These are phyloP conservation scores for Penicillium alfredii DNA, from an alignment of 495 filamentous ascomycete genomes.

Conservation along the genomic window DNA sequence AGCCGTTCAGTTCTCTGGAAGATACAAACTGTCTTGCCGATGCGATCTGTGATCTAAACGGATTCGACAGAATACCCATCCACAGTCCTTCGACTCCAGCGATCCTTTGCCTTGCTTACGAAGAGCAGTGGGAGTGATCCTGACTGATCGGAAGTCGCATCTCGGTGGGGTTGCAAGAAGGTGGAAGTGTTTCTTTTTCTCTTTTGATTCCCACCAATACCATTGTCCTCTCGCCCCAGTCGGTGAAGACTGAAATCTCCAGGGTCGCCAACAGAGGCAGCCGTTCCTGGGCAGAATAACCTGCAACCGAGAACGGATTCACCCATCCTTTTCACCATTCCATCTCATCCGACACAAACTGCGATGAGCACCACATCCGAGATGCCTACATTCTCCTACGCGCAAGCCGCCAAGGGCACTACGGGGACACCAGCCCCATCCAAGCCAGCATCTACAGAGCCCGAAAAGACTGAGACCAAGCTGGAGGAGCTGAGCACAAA, in stretches of 20 bases:
- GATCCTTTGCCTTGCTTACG: too few relatives aligned
- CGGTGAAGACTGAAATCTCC: constrained; percentile 18
- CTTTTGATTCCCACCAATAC: constrained; percentile 24
- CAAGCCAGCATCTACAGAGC: constrained; percentile 30
- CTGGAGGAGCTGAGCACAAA: constrained; percentile 24
- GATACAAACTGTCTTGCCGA: constrained; percentile 13
- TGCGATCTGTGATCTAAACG: constrained; percentile 31
- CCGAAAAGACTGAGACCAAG: constrained; percentile 23
- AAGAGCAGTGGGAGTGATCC: constrained; percentile 21
- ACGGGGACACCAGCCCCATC: constrained; percentile 36
- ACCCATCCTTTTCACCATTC: constrained; percentile 9
- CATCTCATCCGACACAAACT: constrained; percentile 8
- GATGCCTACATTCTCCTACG: constrained; percentile 71
- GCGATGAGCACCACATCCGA: constrained; percentile 13
- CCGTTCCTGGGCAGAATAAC: constrained; percentile 28
- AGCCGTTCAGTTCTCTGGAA: constrained; percentile 2
- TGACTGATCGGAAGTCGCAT: constrained; percentile 25
- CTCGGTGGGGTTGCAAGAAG: constrained; percentile 30
- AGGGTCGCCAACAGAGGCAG: constrained; percentile 19
- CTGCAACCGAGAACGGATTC: constrained; percentile 8
- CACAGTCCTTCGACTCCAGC: neutral
- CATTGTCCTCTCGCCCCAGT: constrained; percentile 24
- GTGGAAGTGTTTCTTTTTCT: constrained; percentile 17
- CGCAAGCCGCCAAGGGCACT: constrained; percentile 83
- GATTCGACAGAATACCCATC: too few relatives aligned